A percentile compares a stretch with the other conserved stretches of the same genome.
Conservation (phyloP, 2,329 filamentous ascomycete genomes). For the Boeremia lycopersici region DNA sequence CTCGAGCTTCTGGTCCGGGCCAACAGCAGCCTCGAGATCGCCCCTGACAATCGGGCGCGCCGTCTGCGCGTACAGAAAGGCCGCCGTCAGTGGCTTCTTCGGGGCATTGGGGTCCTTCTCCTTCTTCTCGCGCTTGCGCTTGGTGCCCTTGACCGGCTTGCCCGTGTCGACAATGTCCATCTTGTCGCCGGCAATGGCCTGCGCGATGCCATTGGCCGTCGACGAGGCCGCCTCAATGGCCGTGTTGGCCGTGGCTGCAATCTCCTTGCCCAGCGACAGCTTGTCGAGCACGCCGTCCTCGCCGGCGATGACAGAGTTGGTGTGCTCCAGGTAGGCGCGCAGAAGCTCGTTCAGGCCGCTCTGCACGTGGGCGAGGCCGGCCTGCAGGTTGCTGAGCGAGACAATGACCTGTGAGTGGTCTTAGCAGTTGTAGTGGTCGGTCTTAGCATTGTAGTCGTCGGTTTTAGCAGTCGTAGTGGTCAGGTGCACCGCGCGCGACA, state of each 20-base stretch:
- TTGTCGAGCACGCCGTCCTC: conserved; percentile 47
- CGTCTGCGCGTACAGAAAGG: conserved; percentile 92
- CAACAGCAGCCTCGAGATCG: conserved; percentile 56
- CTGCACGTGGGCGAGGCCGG: conserved; percentile 49
- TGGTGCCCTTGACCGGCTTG: conserved; percentile 41
- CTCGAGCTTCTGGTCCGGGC: conserved; percentile 72
- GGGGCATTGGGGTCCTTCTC: conserved; percentile 83
- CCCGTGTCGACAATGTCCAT: conserved; percentile 21
- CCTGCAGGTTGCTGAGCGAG: conserved; percentile 78
- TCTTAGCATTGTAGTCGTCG: no score
- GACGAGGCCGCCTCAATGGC: conserved; percentile 36
- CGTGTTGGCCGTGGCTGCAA: conserved; percentile 40
- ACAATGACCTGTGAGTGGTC: conserved; percentile 67
- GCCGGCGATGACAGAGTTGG: conserved; percentile 72
- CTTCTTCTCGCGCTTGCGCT: conserved; percentile 88
- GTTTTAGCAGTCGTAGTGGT: no score
- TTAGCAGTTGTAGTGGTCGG: no score
- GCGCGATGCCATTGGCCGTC: conserved; percentile 29
- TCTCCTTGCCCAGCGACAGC: conserved; percentile 52
- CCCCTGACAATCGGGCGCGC: conserved; percentile 81
- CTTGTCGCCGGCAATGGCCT: conserved; percentile 22
- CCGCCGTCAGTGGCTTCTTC: conserved; percentile 91
- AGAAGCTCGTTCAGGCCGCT: conserved; percentile 76
- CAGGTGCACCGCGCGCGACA: not conserved
- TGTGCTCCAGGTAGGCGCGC: conserved; percentile 85